Percentiles rank a stretch among this genome's conserved stretches.
phyloP scores from a whole-genome alignment of 1,284 basidiomycete species.

The Mycosarcoma maydis region DNA sequence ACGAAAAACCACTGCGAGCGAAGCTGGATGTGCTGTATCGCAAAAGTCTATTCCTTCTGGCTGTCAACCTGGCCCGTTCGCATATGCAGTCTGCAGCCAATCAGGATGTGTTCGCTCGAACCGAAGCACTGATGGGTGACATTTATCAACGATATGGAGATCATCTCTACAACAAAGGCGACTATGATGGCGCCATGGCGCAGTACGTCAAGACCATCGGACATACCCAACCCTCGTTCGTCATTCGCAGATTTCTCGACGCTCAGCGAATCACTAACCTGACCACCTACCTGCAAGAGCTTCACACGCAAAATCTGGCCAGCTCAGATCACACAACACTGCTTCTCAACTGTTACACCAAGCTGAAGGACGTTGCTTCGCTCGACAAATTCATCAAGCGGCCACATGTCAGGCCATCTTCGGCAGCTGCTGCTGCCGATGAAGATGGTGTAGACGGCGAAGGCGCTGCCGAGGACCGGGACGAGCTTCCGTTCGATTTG shows the following conservation, averaged over 20 bases:
- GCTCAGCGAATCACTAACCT: constrained; percentile 94
- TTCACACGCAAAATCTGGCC: constrained; percentile 86
- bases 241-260: constrained; percentile 95
- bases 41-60: constrained; percentile 59
- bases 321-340: constrained; percentile 97
- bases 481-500: constrained; percentile 90
- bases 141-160: constrained; percentile 80
- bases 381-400: constrained; percentile 89
- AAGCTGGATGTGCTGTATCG: constrained; percentile 62
- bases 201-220: constrained; percentile 93
- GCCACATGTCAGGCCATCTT: constrained; percentile 20
- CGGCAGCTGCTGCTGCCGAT: constrained; percentile 3
- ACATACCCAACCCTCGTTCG: constrained; percentile 88
- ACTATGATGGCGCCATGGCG: constrained; percentile 90
- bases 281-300: constrained; percentile 92
- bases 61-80: constrained; percentile 55
- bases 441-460: constrained; percentile 58
- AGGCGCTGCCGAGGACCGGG: constrained; percentile 68
- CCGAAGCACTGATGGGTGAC: constrained; percentile 59
- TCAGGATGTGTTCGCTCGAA: constrained; percentile 28
- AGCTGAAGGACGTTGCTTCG: constrained; percentile 87
- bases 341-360: constrained; percentile 81
- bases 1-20: constrained; percentile 57
- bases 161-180: constrained; percentile 86
- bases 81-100: constrained; percentile 44